These are phyloP conservation scores for Populus nigra DNA, from an alignment of 345 rosid genomes.

Conservation along the genomic window DNA sequence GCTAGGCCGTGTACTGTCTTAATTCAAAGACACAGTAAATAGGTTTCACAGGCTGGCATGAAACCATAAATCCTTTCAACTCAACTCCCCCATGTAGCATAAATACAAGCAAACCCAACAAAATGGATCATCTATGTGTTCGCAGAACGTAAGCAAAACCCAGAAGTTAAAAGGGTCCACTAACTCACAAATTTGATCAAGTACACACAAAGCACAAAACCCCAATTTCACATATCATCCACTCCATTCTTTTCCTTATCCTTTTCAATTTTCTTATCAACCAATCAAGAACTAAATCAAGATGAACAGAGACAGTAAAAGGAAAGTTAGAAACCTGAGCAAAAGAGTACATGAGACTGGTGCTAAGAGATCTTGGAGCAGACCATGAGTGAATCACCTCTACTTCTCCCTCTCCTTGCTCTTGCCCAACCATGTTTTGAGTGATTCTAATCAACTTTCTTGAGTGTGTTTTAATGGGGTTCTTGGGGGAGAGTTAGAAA, in stretches of 20 bases:
- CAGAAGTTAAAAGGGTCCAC: not conserved
- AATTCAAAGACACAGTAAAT: too few species aligned
- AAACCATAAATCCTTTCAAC: too few species aligned
- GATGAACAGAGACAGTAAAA: not conserved
- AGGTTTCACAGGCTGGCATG: too few species aligned
- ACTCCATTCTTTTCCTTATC: not conserved
- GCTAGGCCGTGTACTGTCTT: too few species aligned
- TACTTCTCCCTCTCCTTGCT: conserved; percentile 28
- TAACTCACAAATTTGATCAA: too few species aligned
- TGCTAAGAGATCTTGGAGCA: conserved; percentile 88
- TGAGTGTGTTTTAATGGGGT: not conserved
- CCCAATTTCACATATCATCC: not conserved
- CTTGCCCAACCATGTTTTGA: conserved; percentile 25
- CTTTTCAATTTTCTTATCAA: conserved; percentile 1
- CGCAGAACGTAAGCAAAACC: not conserved
- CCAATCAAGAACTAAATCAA: conserved; percentile 1
- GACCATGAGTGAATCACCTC: conserved; percentile 87
- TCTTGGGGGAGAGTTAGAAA: not conserved
- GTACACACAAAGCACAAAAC: too few species aligned
- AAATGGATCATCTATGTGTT: not conserved
- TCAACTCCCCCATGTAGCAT: not conserved
- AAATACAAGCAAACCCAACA: not conserved
- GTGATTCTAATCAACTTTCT: not conserved
- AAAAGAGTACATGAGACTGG: conserved; percentile 83
- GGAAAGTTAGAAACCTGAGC: conserved; percentile 46